Evolutionary conservation across 306 rosid genomes (phyloP).

Genomic region (Glycine tomentella): DNA sequence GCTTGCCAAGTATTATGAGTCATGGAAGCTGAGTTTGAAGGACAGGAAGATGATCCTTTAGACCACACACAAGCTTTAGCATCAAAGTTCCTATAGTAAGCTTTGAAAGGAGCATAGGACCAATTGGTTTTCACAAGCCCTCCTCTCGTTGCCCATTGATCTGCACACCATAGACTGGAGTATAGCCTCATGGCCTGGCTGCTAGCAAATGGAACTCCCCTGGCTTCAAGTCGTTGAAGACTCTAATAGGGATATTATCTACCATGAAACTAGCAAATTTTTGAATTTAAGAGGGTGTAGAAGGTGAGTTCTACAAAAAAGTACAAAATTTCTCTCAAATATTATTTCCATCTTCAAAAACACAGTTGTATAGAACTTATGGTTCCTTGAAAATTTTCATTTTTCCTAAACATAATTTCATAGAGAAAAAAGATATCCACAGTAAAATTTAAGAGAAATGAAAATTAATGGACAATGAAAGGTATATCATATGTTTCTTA

Average conservation of each 20-base stretch:
- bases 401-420: neutral
- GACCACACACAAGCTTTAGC: constrained; percentile 47
- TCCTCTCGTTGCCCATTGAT: constrained; percentile 55
- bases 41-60: constrained; percentile 23
- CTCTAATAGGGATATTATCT: constrained; percentile 50
- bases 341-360: too few relatives aligned
- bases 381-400: neutral
- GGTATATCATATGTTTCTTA: constrained; percentile 15
- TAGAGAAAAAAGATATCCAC: neutral
- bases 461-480: neutral
- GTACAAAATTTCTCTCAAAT: too few relatives aligned
- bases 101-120: constrained; percentile 52
- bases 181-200: constrained; percentile 53
- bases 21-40: neutral
- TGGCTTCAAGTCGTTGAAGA: constrained; percentile 52
- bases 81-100: constrained; percentile 50
- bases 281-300: too few relatives aligned
- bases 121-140: constrained; percentile 52
- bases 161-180: constrained; percentile 53
- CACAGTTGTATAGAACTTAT: too few relatives aligned
- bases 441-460: constrained; percentile 6
- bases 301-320: too few relatives aligned
- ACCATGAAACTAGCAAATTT: constrained; percentile 46
- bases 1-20: constrained; percentile 5
- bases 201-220: constrained; percentile 53